phyloP scores from a whole-genome alignment of 2,329 filamentous ascomycete genomes.

The Amauroascus niger region DNA sequence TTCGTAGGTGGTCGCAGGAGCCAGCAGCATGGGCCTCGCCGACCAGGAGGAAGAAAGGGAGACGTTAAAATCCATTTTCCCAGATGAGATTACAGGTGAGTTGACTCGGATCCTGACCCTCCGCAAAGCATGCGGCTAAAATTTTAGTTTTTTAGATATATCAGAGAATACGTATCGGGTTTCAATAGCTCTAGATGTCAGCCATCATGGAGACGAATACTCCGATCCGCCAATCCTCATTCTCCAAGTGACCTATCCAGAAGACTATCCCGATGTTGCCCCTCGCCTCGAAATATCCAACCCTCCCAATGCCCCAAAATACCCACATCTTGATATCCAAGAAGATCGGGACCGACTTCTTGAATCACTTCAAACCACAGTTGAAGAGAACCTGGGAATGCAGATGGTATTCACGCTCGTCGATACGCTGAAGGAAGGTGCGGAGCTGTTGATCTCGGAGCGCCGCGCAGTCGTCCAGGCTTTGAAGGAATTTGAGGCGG shows the following conservation, averaged over 20 bases:
- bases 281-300: slow-evolving; percentile 71
- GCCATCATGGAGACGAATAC: slow-evolving; percentile 53
- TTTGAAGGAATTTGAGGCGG: slow-evolving; percentile 44
- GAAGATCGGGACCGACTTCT: slow-evolving; percentile 70
- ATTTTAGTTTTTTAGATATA: slow-evolving; percentile 55
- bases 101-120: slow-evolving; percentile 4
- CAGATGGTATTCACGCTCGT: slow-evolving; percentile 94
- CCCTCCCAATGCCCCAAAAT: slow-evolving; percentile 57
- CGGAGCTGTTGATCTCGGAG: slow-evolving; percentile 72
- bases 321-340: slow-evolving; percentile 67
- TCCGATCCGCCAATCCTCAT: slow-evolving; percentile 59
- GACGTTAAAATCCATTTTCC: slow-evolving; percentile 95
- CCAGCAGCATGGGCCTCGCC: slow-evolving; percentile 48
- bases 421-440: slow-evolving; percentile 75
- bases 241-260: slow-evolving; percentile 81
- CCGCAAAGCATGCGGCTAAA: slow-evolving; percentile 17
- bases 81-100: slow-evolving; percentile 86
- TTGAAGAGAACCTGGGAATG: slow-evolving; percentile 92
- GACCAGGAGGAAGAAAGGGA: slow-evolving; percentile 94
- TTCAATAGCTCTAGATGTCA: slow-evolving; percentile 69
- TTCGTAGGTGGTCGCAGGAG: not conserved
- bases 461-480: slow-evolving; percentile 56
- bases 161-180: slow-evolving; percentile 84
- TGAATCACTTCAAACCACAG: slow-evolving; percentile 58
- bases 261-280: slow-evolving; percentile 77